Conservation (phyloP, 2,329 filamentous ascomycete genomes). For the Aspergillus felis region DNA sequence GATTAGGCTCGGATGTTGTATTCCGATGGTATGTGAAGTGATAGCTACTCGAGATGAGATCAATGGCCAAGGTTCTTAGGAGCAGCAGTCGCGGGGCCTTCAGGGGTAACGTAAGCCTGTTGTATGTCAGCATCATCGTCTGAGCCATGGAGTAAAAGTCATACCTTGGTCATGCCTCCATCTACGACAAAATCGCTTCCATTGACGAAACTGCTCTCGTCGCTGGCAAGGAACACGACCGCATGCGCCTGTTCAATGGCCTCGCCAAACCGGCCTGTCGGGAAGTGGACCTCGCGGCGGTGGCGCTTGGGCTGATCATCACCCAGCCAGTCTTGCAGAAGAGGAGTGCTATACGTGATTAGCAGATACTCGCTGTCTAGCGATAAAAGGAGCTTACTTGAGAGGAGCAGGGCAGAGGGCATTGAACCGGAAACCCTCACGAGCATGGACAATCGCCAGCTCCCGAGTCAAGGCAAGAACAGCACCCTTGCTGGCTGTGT, state of each 20-base stretch:
- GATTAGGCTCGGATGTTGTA: background rate
- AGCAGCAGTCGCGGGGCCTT: slow-evolving; percentile 52
- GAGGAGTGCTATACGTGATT: slow-evolving; percentile 59
- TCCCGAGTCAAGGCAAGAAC: slow-evolving; percentile 87
- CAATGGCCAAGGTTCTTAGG: slow-evolving; percentile 47
- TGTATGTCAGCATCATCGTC: slow-evolving; percentile 2
- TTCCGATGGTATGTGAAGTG: background rate
- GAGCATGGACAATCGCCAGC: slow-evolving; percentile 84
- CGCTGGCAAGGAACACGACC: slow-evolving; percentile 80
- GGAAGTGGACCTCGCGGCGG: slow-evolving; percentile 85
- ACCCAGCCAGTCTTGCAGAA: slow-evolving; percentile 90
- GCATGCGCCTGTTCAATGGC: slow-evolving; percentile 91
- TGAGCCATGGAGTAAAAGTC: background rate
- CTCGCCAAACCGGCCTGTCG: slow-evolving; percentile 81
- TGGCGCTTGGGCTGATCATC: slow-evolving; percentile 77
- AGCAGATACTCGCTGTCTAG: background rate
- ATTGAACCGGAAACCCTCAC: slow-evolving; percentile 88
- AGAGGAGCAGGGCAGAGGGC: slow-evolving; percentile 83
- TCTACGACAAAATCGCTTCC: slow-evolving; percentile 92
- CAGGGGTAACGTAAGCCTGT: slow-evolving; percentile 67
- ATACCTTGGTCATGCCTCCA: slow-evolving; percentile 82
- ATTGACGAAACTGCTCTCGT: slow-evolving; percentile 87
- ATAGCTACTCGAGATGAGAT: background rate
- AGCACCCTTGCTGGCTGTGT: slow-evolving; percentile 91
- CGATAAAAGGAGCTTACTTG: slow-evolving; percentile 50